Evolutionary conservation across 768 basidiomycete species (phyloP).

Genomic region (Trametes coccinea): DNA sequence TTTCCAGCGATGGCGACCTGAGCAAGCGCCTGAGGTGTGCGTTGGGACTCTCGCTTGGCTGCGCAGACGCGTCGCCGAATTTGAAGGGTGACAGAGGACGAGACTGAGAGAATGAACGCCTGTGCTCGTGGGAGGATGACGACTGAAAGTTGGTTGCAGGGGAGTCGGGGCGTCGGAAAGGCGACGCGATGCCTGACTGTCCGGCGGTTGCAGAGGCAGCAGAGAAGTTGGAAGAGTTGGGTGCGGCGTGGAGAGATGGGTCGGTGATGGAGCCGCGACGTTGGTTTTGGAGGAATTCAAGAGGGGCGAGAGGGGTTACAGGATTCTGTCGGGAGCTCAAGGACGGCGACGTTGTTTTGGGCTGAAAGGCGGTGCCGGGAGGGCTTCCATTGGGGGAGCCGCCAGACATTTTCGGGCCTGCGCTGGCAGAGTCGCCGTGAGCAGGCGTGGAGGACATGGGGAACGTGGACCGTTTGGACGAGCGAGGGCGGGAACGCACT

Average conservation of each 20-base stretch:
- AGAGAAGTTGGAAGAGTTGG: slow-evolving; percentile 26
- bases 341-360: slow-evolving; percentile 32
- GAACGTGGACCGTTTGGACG: slow-evolving; percentile 1
- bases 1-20: slow-evolving; percentile 30
- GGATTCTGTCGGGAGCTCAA: slow-evolving; percentile 48
- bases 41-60: slow-evolving; percentile 28
- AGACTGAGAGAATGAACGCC: slow-evolving; percentile 42
- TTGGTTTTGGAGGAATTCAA: slow-evolving; percentile 78
- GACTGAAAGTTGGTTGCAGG: slow-evolving; percentile 21
- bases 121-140: slow-evolving; percentile 32
- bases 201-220: slow-evolving; percentile 6
- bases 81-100: slow-evolving; percentile 69
- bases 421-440: slow-evolving; percentile 5
- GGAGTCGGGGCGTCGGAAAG: slow-evolving; percentile 25
- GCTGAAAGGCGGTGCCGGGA: slow-evolving; percentile 25
- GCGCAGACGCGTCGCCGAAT: slow-evolving; percentile 63
- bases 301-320: slow-evolving; percentile 65
- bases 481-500: slow-evolving; percentile 14
- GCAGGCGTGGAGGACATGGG: slow-evolving; percentile 14
- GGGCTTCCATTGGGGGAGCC: slow-evolving; percentile 25
- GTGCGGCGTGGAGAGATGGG: slow-evolving; percentile 69
- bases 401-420: slow-evolving; percentile 10
- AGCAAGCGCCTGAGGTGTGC: slow-evolving; percentile 34
- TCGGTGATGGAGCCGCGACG: slow-evolving; percentile 84
- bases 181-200: slow-evolving; percentile 25